Base-by-base conservation (phyloP, 257 asterid species). In the Pogostemon cablin region DNA sequence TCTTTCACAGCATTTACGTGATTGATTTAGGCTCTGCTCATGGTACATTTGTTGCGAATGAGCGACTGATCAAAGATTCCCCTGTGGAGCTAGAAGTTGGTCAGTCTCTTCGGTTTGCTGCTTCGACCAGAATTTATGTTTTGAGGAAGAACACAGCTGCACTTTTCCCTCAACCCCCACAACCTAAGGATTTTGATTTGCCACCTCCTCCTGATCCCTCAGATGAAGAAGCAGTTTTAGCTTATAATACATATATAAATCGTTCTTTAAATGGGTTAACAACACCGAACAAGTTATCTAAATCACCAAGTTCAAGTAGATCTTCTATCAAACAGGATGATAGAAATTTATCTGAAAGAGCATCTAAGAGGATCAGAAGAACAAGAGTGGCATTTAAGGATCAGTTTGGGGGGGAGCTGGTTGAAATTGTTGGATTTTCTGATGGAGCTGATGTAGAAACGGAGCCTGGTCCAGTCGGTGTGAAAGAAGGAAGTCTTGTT, bases 381-480 rank as follows among this genome's bases (percentile, higher is more conserved):
- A 75, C 80, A 43, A 84, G 87, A 76, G 99, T 93, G 78, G 84
- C 87, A 34, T 93, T 93, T 65, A 87, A 75, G 79, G 99, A 93
- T 81, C 96, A 91, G 80, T 89, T 84, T 62, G 99, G 99, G 20
- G 99, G 90, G 34, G 88, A 86, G 73, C 87, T 93, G 78, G 88
- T 86, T 79, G 96, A 93, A 77, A 57, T 91, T 9, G 96, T 93
- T 61, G 99, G 99, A 66, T 78, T 80, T 80, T 91, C 97, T 0
- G 99, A 91, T 83, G 97, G 98, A 70, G 87, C 86, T 74, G 98
- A 93, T 69, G 99, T 93, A 11, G 99, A 87, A 82, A 91, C 97
- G 2, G 96, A 93, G 78, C 96, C 99, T 54, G 96, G 97, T 68
- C 99, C 99, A 3, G 41, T 74, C 40, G 99, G 99, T 58, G 96